A percentile compares a stretch with the other conserved stretches of the same genome.
phyloP scores from a whole-genome alignment of 306 rosid genomes.

The Castanopsis chinensis region DNA sequence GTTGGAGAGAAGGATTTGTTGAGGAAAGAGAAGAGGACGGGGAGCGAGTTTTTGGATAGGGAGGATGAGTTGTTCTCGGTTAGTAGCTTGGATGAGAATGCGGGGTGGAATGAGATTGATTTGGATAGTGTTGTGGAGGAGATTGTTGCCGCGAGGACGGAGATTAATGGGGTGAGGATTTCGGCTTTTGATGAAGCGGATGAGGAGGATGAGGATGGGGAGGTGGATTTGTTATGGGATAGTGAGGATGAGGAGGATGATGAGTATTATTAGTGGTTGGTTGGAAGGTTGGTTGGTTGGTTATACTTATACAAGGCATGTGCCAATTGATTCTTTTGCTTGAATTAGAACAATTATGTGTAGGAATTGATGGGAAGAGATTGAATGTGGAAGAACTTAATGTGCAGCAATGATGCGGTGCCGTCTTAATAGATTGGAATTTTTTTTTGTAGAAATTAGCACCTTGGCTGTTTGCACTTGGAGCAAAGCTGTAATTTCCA shows the following conservation, averaged over 20 bases:
- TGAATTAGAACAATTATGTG: neutral
- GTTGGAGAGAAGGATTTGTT: slow-evolving; percentile 47
- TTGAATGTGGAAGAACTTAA: slow-evolving; percentile 1
- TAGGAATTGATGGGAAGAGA: neutral
- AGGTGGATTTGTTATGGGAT: slow-evolving; percentile 24
- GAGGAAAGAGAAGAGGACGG: slow-evolving; percentile 29
- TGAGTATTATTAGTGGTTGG: slow-evolving; percentile 35
- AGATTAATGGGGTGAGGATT: slow-evolving; percentile 37
- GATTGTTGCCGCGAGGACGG: slow-evolving; percentile 34
- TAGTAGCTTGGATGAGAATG: neutral
- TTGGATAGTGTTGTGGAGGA: slow-evolving; percentile 42
- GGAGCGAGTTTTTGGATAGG: slow-evolving; percentile 19
- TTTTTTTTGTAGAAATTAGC: neutral
- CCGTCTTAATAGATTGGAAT: slow-evolving; percentile 1
- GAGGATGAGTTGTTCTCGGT: slow-evolving; percentile 39
- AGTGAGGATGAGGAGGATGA: slow-evolving; percentile 47
- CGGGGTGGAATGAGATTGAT: neutral
- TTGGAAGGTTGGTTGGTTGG: neutral
- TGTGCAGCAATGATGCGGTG: neutral
- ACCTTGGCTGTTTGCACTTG: slow-evolving; percentile 5
- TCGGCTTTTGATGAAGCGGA: slow-evolving; percentile 53
- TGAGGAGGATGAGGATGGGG: slow-evolving; percentile 33
- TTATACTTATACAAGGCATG: neutral
- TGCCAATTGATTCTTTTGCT: slow-evolving; percentile 5
- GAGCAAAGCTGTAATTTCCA: neutral